Conservation (phyloP, 176 grass and related monocot genomes). For the Rhipidocladum racemiflorum region DNA sequence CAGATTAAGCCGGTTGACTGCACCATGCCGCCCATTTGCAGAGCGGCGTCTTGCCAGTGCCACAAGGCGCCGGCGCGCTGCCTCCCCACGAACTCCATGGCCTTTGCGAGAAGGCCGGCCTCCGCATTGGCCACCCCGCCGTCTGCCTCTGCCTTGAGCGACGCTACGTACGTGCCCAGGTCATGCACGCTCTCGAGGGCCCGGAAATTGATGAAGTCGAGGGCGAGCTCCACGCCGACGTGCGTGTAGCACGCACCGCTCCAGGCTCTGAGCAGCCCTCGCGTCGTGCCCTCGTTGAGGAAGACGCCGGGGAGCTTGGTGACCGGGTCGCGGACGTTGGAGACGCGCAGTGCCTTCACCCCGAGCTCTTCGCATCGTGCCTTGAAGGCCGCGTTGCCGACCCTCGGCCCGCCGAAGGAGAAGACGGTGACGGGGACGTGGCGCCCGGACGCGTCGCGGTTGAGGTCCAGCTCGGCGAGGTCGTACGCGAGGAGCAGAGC, state of each 20-base stretch:
- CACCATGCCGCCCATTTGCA: conserved; percentile 45
- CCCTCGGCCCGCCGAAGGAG: conserved; percentile 79
- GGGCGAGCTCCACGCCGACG: conserved; percentile 73
- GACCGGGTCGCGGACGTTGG: conserved; percentile 67
- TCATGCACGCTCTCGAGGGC: conserved; percentile 72
- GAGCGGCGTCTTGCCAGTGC: conserved; percentile 58
- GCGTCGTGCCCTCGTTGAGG: conserved; percentile 58
- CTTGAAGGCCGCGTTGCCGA: conserved; percentile 78
- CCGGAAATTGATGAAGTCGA: conserved; percentile 56
- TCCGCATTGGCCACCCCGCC: not conserved
- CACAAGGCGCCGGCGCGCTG: conserved; percentile 17
- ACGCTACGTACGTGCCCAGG: conserved; percentile 57
- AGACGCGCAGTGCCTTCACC: conserved; percentile 70
- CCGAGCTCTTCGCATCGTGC: conserved; percentile 70
- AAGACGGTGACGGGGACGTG: conserved; percentile 63
- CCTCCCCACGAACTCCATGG: conserved; percentile 30
- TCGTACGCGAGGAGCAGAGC: conserved; percentile 74
- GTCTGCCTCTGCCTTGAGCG: conserved; percentile 33
- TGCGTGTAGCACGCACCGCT: conserved; percentile 58
- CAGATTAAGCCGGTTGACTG: no score
- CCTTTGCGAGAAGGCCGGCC: conserved; percentile 36
- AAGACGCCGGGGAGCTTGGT: conserved; percentile 73
- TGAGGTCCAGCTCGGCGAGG: conserved; percentile 63
- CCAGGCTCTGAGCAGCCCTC: conserved; percentile 35
- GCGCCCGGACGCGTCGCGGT: not conserved